These are phyloP conservation scores for Ascochyta pisi DNA, from an alignment of 2,329 filamentous ascomycete genomes.

Conservation along the genomic window DNA sequence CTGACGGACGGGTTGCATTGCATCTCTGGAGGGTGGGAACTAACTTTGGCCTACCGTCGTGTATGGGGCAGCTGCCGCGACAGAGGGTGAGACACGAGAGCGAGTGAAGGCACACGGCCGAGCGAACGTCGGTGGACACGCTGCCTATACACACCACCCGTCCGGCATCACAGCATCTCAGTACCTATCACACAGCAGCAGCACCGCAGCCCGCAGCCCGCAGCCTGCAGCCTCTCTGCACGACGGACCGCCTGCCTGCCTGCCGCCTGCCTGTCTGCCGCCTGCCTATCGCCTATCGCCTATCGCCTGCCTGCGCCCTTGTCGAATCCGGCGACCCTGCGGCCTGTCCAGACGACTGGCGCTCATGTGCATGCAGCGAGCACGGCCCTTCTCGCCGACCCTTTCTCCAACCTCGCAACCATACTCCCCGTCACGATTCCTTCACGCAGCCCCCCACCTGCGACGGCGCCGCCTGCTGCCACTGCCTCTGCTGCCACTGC, in stretches of 20 bases:
- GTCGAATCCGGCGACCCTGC: constrained; percentile 6
- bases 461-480: constrained; percentile 26
- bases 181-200: background rate
- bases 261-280: too few species aligned
- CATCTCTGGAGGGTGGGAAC: too few species aligned
- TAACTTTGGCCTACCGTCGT: background rate
- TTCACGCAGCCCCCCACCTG: constrained; percentile 37
- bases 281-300: background rate
- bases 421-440: constrained; percentile 31
- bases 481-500: constrained; percentile 25
- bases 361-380: constrained; percentile 20
- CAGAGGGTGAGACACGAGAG: constrained; percentile 10
- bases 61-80: constrained; percentile 11
- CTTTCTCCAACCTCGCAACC: constrained; percentile 17
- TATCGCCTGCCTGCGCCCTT: background rate
- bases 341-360: constrained; percentile 4
- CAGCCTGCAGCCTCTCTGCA: too few species aligned
- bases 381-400: constrained; percentile 19
- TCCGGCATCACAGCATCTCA: background rate
- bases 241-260: too few species aligned
- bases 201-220: too few species aligned
- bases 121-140: background rate
- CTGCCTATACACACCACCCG: too few species aligned
- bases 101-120: constrained; percentile 6
- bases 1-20: background rate